Evolutionary conservation across 768 basidiomycete species (phyloP), one percentile per base, ranked within the genome.

Genomic region (Asterophora parasitica): DNA sequence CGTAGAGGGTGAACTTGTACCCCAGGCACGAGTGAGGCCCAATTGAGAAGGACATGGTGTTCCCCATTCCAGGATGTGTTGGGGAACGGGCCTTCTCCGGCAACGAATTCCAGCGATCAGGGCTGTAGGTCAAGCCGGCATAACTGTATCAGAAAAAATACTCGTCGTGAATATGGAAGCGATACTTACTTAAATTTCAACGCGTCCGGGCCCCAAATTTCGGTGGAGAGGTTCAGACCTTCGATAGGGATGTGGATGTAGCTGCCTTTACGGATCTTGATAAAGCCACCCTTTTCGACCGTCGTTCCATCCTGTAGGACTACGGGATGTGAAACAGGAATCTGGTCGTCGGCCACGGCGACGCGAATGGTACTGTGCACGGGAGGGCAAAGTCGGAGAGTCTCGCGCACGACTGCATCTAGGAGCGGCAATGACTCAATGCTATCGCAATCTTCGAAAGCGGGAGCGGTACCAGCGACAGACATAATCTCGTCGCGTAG

Each of bases 161-260:
- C 23, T 23, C 6, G 6, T 40, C n/a, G n/a, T 43, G 7, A 10
- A 42, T 40, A 36, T 11, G 38, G 16, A 45, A 34, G 34, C 23
- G 23, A 23, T 6, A 65, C 76, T 49, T 56, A 81, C 80, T 76
- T 77, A 67, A 82, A 83, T 50, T 66, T 59, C 41, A 57, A 55
- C 1, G 78, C 76, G 59, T 82, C 78, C 35, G 61, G 51, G 0
- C 81, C 81, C 78, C 79, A 83, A 16, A 80, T 66, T 20, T 76
- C 74, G 50, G 74, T 69, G 36, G 68, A 64, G 41, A 72, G 60
- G 54, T 77, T 82, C 27, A 79, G 58, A 2, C 77, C 80, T 57
- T 81, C 80, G 34, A 80, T 70, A 2, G 80, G 78, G 32, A 82
- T 71, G 48, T 81, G 79, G 10, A 82, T 65, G 50, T 73, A 78